These are phyloP conservation scores for Cyclaneusma minus DNA, from an alignment of 2,329 filamentous ascomycete genomes.

Conservation along the genomic window DNA sequence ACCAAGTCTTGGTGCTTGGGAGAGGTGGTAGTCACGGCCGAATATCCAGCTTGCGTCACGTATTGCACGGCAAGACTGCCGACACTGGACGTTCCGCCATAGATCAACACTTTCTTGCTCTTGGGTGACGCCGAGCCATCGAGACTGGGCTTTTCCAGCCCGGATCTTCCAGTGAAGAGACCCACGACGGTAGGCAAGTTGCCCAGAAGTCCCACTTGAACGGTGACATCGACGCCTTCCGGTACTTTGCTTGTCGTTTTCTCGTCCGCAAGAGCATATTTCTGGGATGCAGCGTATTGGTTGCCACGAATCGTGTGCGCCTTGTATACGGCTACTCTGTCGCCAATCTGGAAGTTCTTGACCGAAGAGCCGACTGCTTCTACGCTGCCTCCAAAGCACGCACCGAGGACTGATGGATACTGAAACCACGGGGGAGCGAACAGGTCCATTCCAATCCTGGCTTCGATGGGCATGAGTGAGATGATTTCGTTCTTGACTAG, in stretches of 20 bases:
- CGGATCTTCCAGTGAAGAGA: slow-evolving; percentile 9
- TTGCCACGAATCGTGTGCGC: slow-evolving; percentile 5
- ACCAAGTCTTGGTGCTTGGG: slow-evolving; percentile 16
- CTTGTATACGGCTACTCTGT: slow-evolving; percentile 15
- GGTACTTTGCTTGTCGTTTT: slow-evolving; percentile 10
- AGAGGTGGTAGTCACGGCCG: slow-evolving; percentile 20
- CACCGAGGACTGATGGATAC: slow-evolving; percentile 17
- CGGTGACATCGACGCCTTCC: slow-evolving; percentile 10
- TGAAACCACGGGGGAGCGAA: slow-evolving; percentile 7
- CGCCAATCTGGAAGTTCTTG: slow-evolving; percentile 16
- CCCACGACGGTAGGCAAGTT: slow-evolving; percentile 14
- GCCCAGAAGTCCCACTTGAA: slow-evolving; percentile 11
- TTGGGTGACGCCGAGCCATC: slow-evolving; percentile 8
- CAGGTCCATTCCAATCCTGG: slow-evolving; percentile 12
- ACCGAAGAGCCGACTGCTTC: slow-evolving; percentile 17
- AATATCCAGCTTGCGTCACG: slow-evolving; percentile 15
- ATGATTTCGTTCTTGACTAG: slow-evolving; percentile 15
- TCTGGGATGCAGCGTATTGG: slow-evolving; percentile 10
- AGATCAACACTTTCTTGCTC: slow-evolving; percentile 19
- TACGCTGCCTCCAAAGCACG: slow-evolving; percentile 16
- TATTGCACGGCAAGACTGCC: slow-evolving; percentile 17
- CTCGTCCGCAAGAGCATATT: slow-evolving; percentile 9
- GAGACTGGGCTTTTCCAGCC: slow-evolving; percentile 5
- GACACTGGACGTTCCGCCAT: slow-evolving; percentile 17
- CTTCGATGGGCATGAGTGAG: slow-evolving; percentile 17